phyloP scores from a whole-genome alignment of 768 basidiomycete genomes.

The Naganishia vaughanmartiniae region DNA sequence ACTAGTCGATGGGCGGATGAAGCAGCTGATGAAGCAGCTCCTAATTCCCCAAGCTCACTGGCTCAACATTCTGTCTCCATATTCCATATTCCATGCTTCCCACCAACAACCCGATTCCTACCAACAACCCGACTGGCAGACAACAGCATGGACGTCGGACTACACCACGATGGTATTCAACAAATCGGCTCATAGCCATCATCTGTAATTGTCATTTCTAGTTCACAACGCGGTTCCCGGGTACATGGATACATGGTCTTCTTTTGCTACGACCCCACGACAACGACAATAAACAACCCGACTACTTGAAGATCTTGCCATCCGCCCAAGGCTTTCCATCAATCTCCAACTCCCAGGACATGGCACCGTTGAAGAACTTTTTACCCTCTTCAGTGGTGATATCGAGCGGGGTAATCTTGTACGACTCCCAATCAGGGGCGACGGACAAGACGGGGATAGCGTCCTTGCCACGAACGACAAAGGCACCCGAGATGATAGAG shows the following conservation, averaged over 20 bases:
- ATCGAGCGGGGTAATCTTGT: conserved; percentile 74
- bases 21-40: too few species aligned
- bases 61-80: too few species aligned
- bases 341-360: conserved; percentile 89
- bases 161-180: background rate
- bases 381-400: conserved; percentile 67
- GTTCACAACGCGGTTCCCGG: conserved; percentile 2
- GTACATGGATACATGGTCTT: background rate
- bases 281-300: conserved; percentile 26
- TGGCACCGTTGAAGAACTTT: conserved; percentile 83
- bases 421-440: conserved; percentile 90
- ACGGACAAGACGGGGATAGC: conserved; percentile 65
- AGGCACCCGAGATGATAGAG: conserved; percentile 73
- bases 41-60: too few species aligned
- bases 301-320: conserved; percentile 54
- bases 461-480: conserved; percentile 75
- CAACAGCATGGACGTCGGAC: too few species aligned
- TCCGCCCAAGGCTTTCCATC: conserved; percentile 88
- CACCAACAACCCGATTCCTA: too few species aligned
- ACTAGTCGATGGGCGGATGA: too few species aligned
- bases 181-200: background rate
- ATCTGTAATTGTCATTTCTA: background rate
- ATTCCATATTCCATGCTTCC: too few species aligned
- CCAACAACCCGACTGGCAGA: too few species aligned
- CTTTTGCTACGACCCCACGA: too few species aligned